Percentiles rank a stretch among this genome's conserved stretches.
These are phyloP conservation scores for Peronospora destructor DNA, from an alignment of 352 stramenopile genomes.

Conservation along the genomic window DNA sequence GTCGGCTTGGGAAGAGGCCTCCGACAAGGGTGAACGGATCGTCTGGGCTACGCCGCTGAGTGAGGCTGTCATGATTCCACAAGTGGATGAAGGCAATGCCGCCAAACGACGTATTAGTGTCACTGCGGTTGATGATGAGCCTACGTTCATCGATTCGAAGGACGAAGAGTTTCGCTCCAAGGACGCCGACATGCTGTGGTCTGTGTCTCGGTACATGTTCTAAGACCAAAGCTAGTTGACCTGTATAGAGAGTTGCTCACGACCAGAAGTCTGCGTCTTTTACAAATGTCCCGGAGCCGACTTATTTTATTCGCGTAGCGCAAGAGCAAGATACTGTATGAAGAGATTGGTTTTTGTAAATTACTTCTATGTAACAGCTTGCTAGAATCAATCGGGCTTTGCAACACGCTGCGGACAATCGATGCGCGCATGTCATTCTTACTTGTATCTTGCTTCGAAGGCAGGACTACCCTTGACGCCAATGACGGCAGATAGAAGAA, in stretches of 20 bases:
- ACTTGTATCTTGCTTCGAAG: not conserved
- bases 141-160: slow-evolving; percentile 31
- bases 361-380: slow-evolving; percentile 20
- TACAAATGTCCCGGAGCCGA: slow-evolving; percentile 9
- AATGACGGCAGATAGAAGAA: not conserved
- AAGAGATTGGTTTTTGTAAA: slow-evolving; percentile 24
- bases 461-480: not conserved
- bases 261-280: not conserved
- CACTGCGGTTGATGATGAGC: slow-evolving; percentile 25
- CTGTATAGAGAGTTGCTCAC: slow-evolving; percentile 12
- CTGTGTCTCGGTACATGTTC: slow-evolving; percentile 50
- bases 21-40: slow-evolving; percentile 24
- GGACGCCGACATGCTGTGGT: slow-evolving; percentile 51
- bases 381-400: slow-evolving; percentile 9
- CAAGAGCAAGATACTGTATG: slow-evolving; percentile 15
- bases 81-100: slow-evolving; percentile 24
- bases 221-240: slow-evolving; percentile 20
- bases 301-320: slow-evolving; percentile 28
- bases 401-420: slow-evolving; percentile 11
- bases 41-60: slow-evolving; percentile 32
- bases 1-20: slow-evolving; percentile 26
- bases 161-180: slow-evolving; percentile 52
- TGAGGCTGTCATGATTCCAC: slow-evolving; percentile 27
- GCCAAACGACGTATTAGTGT: slow-evolving; percentile 27
- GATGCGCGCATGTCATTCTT: slow-evolving; percentile 15